phyloP scores from a whole-genome alignment of 2,329 filamentous ascomycete species.

The Juglanconis oblonga region DNA sequence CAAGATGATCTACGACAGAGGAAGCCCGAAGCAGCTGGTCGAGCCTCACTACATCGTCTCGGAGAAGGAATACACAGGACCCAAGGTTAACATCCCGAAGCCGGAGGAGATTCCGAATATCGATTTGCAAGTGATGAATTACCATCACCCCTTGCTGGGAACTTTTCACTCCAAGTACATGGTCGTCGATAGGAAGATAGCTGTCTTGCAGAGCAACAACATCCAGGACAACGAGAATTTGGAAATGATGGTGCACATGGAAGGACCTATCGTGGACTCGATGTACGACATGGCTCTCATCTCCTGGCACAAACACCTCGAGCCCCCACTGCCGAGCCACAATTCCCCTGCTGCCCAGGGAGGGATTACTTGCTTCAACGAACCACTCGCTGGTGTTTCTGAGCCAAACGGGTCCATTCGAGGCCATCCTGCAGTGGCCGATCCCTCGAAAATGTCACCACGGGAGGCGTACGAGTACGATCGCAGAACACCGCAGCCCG shows the following conservation, averaged over 20 bases:
- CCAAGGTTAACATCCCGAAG: slow-evolving; percentile 58
- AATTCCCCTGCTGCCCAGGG: slow-evolving; percentile 44
- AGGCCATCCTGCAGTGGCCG: slow-evolving; percentile 27
- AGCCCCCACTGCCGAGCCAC: slow-evolving; percentile 57
- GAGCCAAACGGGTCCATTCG: slow-evolving; percentile 28
- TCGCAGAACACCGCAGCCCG: slow-evolving; percentile 12
- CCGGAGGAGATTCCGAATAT: slow-evolving; percentile 67
- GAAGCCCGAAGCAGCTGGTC: slow-evolving; percentile 59
- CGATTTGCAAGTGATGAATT: slow-evolving; percentile 70
- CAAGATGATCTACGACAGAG: slow-evolving; percentile 75
- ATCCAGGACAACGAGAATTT: slow-evolving; percentile 76
- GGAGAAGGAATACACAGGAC: slow-evolving; percentile 55
- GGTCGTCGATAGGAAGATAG: slow-evolving; percentile 70
- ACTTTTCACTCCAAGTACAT: slow-evolving; percentile 79
- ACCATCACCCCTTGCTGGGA: slow-evolving; percentile 66
- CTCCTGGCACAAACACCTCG: slow-evolving; percentile 64
- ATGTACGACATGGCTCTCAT: slow-evolving; percentile 73
- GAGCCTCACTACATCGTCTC: slow-evolving; percentile 63
- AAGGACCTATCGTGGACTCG: slow-evolving; percentile 73
- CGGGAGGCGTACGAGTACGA: slow-evolving; percentile 18
- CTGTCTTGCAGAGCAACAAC: slow-evolving; percentile 73
- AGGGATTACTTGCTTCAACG: slow-evolving; percentile 25
- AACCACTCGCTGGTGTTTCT: slow-evolving; percentile 26
- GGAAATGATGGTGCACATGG: slow-evolving; percentile 76
- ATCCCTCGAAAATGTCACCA: slow-evolving; percentile 24